Conservation (phyloP, 345 rosid genomes). For the Eucalyptus cloeziana region DNA sequence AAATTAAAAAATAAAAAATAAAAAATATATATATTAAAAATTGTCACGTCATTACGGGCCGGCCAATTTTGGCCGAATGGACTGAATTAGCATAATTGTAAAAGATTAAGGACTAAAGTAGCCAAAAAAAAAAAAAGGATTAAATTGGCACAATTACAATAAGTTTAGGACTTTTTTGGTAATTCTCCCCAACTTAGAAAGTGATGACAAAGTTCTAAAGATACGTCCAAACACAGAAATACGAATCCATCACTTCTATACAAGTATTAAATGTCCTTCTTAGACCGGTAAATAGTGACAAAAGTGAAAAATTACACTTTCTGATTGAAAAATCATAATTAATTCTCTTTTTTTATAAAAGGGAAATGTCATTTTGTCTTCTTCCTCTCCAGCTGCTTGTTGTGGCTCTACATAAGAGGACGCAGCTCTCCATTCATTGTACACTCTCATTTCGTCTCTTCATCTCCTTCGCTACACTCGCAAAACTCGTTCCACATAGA, state of each 20-base stretch:
- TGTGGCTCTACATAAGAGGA: too few relatives aligned
- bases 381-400: not conserved
- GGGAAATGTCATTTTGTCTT: not conserved
- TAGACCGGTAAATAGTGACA: not conserved
- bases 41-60: too few relatives aligned
- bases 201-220: not conserved
- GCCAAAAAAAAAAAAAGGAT: too few relatives aligned
- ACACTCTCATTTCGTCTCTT: not conserved
- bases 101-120: too few relatives aligned
- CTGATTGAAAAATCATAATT: not conserved
- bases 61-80: too few relatives aligned
- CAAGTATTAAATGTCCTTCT: not conserved
- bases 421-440: not conserved
- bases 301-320: not conserved
- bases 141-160: too few relatives aligned
- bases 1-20: too few relatives aligned
- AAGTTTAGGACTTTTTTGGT: too few relatives aligned
- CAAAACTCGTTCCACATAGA: not conserved
- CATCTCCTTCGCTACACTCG: not conserved
- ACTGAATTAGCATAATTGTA: too few relatives aligned
- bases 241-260: not conserved
- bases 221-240: not conserved
- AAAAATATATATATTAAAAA: too few relatives aligned
- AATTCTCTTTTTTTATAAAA: not conserved
- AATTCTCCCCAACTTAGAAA: too few relatives aligned